Evolutionary conservation across 1,139 yeast genomes (phyloP).

Genomic region (Saccharomyces pastorianus): DNA sequence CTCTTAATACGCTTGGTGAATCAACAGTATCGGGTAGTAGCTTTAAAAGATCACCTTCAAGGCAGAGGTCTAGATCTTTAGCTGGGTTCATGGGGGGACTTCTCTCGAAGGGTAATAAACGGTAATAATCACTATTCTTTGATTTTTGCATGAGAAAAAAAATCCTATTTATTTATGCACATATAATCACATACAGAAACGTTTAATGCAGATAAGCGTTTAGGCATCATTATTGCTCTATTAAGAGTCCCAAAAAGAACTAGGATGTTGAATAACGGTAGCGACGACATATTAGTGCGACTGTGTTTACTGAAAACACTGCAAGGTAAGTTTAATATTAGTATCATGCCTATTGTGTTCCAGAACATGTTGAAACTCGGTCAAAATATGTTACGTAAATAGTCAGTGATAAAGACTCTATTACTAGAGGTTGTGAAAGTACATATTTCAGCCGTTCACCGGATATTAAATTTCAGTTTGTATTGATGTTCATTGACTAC

Average conservation of each 20-base stretch:
- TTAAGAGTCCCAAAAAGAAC: not conserved
- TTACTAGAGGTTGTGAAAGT: no score
- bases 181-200: not conserved
- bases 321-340: not conserved
- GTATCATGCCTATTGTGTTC: not conserved
- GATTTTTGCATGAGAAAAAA: not conserved
- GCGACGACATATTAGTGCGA: not conserved
- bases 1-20: not conserved
- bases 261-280: not conserved
- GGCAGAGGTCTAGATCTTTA: not conserved
- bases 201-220: not conserved
- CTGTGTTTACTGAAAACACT: not conserved
- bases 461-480: not conserved
- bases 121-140: not conserved
- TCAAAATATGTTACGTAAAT: not conserved
- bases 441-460: no score
- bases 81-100: not conserved
- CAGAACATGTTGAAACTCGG: not conserved
- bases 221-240: not conserved
- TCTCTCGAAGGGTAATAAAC: not conserved
- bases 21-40: not conserved
- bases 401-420: not conserved
- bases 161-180: constrained; percentile 5
- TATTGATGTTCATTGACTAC: not conserved
- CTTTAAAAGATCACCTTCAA: not conserved